These are phyloP conservation scores for Hanseniaspora meyeri DNA, from an alignment of 805 yeast species.

Conservation along the genomic window DNA sequence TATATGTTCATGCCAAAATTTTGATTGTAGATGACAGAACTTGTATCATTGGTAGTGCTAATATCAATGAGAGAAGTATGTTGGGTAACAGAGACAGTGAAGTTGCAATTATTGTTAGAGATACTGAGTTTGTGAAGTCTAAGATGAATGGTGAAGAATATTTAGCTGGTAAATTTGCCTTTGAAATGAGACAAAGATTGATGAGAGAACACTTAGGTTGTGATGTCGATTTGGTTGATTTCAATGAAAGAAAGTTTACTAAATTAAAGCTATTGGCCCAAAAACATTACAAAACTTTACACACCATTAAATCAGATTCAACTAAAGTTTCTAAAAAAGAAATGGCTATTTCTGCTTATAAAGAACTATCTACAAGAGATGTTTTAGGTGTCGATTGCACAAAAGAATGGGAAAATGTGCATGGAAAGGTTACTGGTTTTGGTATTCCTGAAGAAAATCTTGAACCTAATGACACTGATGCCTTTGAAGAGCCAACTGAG, in stretches of 20 bases:
- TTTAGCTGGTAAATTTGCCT: conserved; percentile 77
- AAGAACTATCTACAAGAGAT: conserved; percentile 62
- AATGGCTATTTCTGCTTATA: conserved; percentile 46
- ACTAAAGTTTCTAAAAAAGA: conserved; percentile 3
- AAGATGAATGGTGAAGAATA: conserved; percentile 74
- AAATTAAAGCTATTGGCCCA: conserved; percentile 30
- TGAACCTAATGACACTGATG: conserved; percentile 22
- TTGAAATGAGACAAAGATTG: conserved; percentile 71
- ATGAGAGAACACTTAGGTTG: conserved; percentile 97
- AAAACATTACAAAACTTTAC: conserved; percentile 21
- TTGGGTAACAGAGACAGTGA: conserved; percentile 90
- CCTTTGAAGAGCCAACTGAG: conserved; percentile 10
- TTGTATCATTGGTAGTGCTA: conserved; percentile 94
- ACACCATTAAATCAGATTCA: conserved; percentile 14
- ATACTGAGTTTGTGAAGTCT: conserved; percentile 53
- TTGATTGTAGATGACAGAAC: conserved; percentile 86
- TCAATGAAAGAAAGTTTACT: conserved; percentile 61
- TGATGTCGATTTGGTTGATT: conserved; percentile 73
- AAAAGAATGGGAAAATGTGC: conserved; percentile 36
- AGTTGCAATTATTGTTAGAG: conserved; percentile 79
- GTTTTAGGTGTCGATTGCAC: conserved; percentile 34
- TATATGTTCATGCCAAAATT: conserved; percentile 86
- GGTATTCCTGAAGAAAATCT: conserved; percentile 8
- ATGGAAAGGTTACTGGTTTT: conserved; percentile 27
- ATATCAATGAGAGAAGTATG: conserved; percentile 93